Percentiles rank a stretch among this genome's conserved stretches.
Conservation (phyloP, 371 early-diverging fungal species). For the Syncephalastrum contaminatum region DNA sequence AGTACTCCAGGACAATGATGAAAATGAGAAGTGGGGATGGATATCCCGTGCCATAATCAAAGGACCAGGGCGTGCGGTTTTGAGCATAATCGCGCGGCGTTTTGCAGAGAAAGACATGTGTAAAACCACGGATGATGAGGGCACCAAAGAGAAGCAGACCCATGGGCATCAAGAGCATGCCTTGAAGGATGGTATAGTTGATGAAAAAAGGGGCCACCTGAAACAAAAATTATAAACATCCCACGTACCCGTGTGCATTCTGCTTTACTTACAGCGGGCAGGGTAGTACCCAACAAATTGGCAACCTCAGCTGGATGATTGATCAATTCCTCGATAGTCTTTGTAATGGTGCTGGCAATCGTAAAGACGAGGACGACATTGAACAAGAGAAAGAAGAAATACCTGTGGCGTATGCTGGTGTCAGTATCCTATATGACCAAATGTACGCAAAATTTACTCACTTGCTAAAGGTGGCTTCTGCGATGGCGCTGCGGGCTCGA, state of each 20-base stretch:
- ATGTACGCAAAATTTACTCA: slow-evolving; percentile 11
- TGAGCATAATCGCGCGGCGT: slow-evolving; percentile 75
- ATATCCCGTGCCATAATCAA: slow-evolving; percentile 63
- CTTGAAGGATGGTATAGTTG: slow-evolving; percentile 71
- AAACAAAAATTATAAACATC: neutral
- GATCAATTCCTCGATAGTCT: slow-evolving; percentile 41
- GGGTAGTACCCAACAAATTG: slow-evolving; percentile 54
- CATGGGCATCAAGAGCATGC: slow-evolving; percentile 64
- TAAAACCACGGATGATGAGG: slow-evolving; percentile 36
- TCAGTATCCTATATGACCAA: neutral
- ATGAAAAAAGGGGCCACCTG: slow-evolving; percentile 80
- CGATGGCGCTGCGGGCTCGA: slow-evolving; percentile 41
- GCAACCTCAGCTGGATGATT: slow-evolving; percentile 59
- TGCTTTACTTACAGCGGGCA: slow-evolving; percentile 45
- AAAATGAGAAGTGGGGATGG: slow-evolving; percentile 76
- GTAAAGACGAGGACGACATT: slow-evolving; percentile 86
- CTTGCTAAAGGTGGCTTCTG: slow-evolving; percentile 50
- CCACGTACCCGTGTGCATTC: neutral
- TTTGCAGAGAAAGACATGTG: slow-evolving; percentile 51
- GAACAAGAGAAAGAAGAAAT: slow-evolving; percentile 87
- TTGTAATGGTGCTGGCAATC: slow-evolving; percentile 69
- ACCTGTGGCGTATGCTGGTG: slow-evolving; percentile 44
- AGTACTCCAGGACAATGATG: slow-evolving; percentile 85
- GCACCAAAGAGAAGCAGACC: slow-evolving; percentile 63
- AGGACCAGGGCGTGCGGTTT: slow-evolving; percentile 54